Evolutionary conservation across 495 filamentous ascomycete genomes (phyloP).

Genomic region (Margaritispora aquatica): DNA sequence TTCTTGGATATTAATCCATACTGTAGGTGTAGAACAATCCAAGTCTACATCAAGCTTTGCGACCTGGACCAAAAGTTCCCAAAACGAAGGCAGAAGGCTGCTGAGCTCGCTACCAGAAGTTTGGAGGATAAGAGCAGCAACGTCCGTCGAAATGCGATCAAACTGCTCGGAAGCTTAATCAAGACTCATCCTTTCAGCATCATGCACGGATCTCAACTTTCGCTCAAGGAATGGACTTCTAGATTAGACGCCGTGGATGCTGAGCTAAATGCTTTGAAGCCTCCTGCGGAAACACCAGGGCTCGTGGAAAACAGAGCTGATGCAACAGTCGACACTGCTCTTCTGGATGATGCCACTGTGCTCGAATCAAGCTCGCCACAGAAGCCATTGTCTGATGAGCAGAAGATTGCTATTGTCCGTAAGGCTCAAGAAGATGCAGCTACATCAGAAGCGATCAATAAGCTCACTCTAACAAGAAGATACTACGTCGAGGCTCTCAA

Average conservation of each 20-base stretch:
- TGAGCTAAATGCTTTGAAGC: constrained; percentile 75
- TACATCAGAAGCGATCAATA: constrained; percentile 72
- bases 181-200: constrained; percentile 90
- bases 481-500: constrained; percentile 89
- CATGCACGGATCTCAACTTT: constrained; percentile 83
- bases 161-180: constrained; percentile 78
- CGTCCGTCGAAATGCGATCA: constrained; percentile 91
- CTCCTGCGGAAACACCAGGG: constrained; percentile 70
- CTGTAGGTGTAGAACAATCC: constrained; percentile 84
- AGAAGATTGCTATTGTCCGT: constrained; percentile 46
- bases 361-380: constrained; percentile 57
- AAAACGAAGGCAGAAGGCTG: constrained; percentile 78
- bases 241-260: constrained; percentile 73
- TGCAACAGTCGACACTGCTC: constrained; percentile 59
- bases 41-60: constrained; percentile 88
- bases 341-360: constrained; percentile 87
- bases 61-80: constrained; percentile 92
- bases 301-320: constrained; percentile 51
- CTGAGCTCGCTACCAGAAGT: constrained; percentile 79
- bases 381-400: constrained; percentile 47
- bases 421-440: constrained; percentile 67
- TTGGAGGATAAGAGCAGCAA: constrained; percentile 98
- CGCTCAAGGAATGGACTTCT: constrained; percentile 74
- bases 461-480: constrained; percentile 77
- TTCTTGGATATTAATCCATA: constrained; percentile 98